Evolutionary conservation across 2,329 filamentous ascomycete genomes (phyloP).

Genomic region (Curvularia eragrostidis): DNA sequence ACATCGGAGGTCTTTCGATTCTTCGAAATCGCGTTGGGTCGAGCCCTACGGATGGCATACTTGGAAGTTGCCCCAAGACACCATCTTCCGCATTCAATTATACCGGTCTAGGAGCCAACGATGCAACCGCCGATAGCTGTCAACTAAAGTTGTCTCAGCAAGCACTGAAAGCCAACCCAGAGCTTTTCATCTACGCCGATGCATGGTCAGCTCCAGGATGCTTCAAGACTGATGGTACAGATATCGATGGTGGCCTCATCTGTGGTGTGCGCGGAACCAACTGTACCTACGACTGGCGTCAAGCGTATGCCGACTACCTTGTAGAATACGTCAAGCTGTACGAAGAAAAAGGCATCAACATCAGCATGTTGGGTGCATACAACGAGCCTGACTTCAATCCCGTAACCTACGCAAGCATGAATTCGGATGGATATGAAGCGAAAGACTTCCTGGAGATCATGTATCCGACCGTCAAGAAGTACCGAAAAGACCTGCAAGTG

Average conservation of each 20-base stretch:
- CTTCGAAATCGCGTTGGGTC: slow-evolving; percentile 55
- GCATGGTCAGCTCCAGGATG: slow-evolving; percentile 58
- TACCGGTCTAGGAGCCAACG: slow-evolving; percentile 18
- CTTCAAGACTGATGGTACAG: slow-evolving; percentile 57
- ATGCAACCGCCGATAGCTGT: slow-evolving; percentile 34
- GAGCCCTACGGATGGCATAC: slow-evolving; percentile 22
- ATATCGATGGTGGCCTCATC: slow-evolving; percentile 53
- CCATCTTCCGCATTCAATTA: slow-evolving; percentile 24
- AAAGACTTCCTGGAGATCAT: slow-evolving; percentile 58
- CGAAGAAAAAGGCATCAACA: slow-evolving; percentile 44
- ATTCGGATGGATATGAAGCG: slow-evolving; percentile 54
- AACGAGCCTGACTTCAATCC: slow-evolving; percentile 53
- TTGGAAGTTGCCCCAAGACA: slow-evolving; percentile 12
- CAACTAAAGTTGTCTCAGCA: slow-evolving; percentile 62
- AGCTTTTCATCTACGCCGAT: slow-evolving; percentile 52
- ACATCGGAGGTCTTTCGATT: slow-evolving; percentile 52
- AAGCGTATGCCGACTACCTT: slow-evolving; percentile 57
- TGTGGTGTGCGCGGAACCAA: slow-evolving; percentile 48
- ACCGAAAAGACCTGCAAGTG: slow-evolving; percentile 43
- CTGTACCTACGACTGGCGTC: slow-evolving; percentile 55
- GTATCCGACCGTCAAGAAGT: slow-evolving; percentile 43
- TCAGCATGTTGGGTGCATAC: slow-evolving; percentile 51
- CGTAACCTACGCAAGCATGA: slow-evolving; percentile 55
- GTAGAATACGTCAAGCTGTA: slow-evolving; percentile 55
- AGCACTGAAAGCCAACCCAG: slow-evolving; percentile 52